Base-by-base conservation (phyloP, 129 eudicot species). In the Kitagawia praeruptora region DNA sequence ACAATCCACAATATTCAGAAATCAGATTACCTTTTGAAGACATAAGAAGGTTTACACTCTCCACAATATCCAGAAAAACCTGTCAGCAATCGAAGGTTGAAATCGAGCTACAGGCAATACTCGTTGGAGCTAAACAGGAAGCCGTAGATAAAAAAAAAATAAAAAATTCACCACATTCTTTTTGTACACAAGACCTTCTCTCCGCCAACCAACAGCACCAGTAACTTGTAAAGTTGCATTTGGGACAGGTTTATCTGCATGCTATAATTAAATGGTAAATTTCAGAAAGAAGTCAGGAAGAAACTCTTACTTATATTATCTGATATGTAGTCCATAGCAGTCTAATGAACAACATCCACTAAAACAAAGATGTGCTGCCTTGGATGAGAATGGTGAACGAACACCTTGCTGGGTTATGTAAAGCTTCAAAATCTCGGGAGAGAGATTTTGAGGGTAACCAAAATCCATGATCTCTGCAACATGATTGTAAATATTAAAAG, bases 171-270 rank as follows among this genome's bases (percentile, higher is more conserved):
- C 99, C 91, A 92, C 99, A 75, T 95, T 95, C 87, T 95, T 95
- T 85, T 95, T 95, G 83, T 95, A 95, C 45, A 76, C 84, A 81
- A 95, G 97, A 76, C 99, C 99, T 82, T 95, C 99, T 83, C 99
- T 86, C 25, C 99, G 96, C 99, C 99, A 95, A 2, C 99, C 99
- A 80, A 95, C 99, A 28, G 99, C 99, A 15, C 99, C 99, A 25
- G 99, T 95, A 72, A 95, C 99, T 95, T 95, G 99, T 82, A 95
- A 84, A 21, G 99, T 95, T 46, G 99, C 99, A 83, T 95, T 92
- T 9, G 99, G 97, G 66, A 95, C 99, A 56, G 97, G 97, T 85
- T 84, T 95, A 82, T 95, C 97, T 18, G 90, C 53, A 81, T 96
- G 85, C 99, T 95, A 85, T 79, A 34, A 34, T 34, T 2, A 34